Base-by-base conservation (phyloP, 2,329 filamentous ascomycete species). In the Hortaea werneckii region DNA sequence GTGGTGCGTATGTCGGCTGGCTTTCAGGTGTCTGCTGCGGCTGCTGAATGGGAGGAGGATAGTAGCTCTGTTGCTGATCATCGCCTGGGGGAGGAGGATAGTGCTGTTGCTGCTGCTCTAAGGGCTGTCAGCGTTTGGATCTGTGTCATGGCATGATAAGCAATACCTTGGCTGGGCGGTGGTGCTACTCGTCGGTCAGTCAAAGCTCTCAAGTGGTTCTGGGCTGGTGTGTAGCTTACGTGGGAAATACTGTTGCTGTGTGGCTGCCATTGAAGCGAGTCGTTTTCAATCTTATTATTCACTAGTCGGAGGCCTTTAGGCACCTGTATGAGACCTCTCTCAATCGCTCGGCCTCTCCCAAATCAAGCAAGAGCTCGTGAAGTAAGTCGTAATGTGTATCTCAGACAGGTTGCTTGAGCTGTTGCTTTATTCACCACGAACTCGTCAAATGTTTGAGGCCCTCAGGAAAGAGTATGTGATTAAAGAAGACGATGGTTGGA, bases 211-310 rank as follows among this genome's bases (percentile, higher is more conserved):
- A 6, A 20, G 7, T 35, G 7, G 27, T 9, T 2, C 28, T 20
- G 34, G 10, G 29, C 3, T 12, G 8, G 37, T 3, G 7, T 13
- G 2, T 3, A 37, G 47, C 59, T 52, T 50, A 62, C 59, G 59
- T 49, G 58, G 56, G 41, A 54, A 62, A 50, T 60, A 62, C 42
- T 61, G 59, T 27, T 49, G 48, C 41, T 56, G 54, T n/a, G 50
- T 49, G 3, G 48, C 42, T 27, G 53, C 50, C 53, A 58, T 58
- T 11, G 9, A 49, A 10, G 27, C 40, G 28, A 40, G 10, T 11
- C 12, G 10, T 27, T 29, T 27, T 20, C 20, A 20, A 20, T 20
- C 2, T 20, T 20, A 20, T 20, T 20, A 20, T 20, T 20, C 20
- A 20, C 20, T 20, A 20, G 20, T 20, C 20, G 20, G 20, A 20